Evolutionary conservation across 1,284 basidiomycete species (phyloP), one percentile per base, ranked within the genome.

Genomic region (Tausonia pullulans): DNA sequence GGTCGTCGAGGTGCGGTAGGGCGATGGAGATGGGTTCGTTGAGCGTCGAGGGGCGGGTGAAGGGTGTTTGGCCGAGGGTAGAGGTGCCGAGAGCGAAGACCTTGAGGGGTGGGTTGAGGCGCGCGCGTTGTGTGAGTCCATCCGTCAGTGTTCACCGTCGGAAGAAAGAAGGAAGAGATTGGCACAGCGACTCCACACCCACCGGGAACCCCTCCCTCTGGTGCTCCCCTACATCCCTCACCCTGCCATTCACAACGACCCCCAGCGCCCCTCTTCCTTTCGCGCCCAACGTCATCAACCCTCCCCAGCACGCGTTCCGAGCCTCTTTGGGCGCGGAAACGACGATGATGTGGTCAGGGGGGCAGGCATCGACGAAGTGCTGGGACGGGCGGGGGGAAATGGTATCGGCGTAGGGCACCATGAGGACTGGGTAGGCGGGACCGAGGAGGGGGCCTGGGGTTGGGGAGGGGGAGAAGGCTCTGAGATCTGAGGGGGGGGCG

Each of bases 201-300:
- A 67, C 62, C 5, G 66, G 62, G 10, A 64, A 61, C 9, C 14
- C 39, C 10, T 61, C 62, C 53, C 49, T 49, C 10, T 54, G 39
- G 10, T 63, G 56, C 16, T 63, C 66, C 13, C 48, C 40, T 5
- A 67, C 4, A 51, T 67, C 66, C 14, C 66, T 46, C 5, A 64
- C 62, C n/a, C 59, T 51, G 27, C 66, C 66, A 48, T 61, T n/a
- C 8, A 67, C 48, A 10, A 67, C 57, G 3, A 61, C 62, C 8
- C 62, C 66, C 56, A 52, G 41, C 11, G 48, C 53, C 4, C 49
- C 54, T 14, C 48, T 53, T 7, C 14, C 51, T 14, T 57, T 57
- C 3, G 66, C 66, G 14, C 61, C 62, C 2, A 58, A 13, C 7
- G 66, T 64, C 66, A 67, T 67, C 13, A 67, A 44, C 3, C 62